phyloP scores from a whole-genome alignment of 371 early-diverging fungal species.

The Apophysomyces ossiformis region DNA sequence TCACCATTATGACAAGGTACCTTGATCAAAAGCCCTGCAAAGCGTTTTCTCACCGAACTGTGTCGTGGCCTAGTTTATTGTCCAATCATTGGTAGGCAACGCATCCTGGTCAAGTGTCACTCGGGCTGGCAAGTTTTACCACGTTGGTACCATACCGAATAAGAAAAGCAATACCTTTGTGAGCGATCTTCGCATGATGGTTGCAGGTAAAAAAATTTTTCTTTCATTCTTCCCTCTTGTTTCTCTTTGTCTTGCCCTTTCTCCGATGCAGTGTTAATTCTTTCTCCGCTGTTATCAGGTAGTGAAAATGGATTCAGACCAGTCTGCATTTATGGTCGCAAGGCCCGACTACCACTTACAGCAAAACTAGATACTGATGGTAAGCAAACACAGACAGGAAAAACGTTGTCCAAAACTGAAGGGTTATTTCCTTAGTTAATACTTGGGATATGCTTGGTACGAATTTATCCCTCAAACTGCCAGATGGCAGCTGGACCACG shows the following conservation, averaged over 20 bases:
- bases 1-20: slow-evolving; percentile 88
- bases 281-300: slow-evolving; percentile 19
- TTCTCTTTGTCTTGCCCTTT: background rate
- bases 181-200: slow-evolving; percentile 91
- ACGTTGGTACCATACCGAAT: slow-evolving; percentile 94
- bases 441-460: slow-evolving; percentile 97
- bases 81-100: slow-evolving; percentile 92
- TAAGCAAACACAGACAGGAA: slow-evolving; percentile 18
- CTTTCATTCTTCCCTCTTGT: background rate
- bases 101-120: slow-evolving; percentile 90
- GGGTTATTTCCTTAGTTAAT: slow-evolving; percentile 23
- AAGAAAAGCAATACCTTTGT: slow-evolving; percentile 88
- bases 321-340: slow-evolving; percentile 86
- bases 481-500: slow-evolving; percentile 84
- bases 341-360: slow-evolving; percentile 80
- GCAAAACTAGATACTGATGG: slow-evolving; percentile 60
- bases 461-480: slow-evolving; percentile 82
- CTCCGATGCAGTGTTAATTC: background rate
- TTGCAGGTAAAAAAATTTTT: slow-evolving; percentile 59
- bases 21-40: background rate
- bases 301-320: slow-evolving; percentile 81
- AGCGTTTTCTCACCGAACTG: background rate
- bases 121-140: slow-evolving; percentile 82
- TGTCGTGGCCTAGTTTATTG: slow-evolving; percentile 68
- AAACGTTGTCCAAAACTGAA: background rate